Conservation (phyloP, 371 early-diverging fungal genomes). For the Mortierella sp. region DNA sequence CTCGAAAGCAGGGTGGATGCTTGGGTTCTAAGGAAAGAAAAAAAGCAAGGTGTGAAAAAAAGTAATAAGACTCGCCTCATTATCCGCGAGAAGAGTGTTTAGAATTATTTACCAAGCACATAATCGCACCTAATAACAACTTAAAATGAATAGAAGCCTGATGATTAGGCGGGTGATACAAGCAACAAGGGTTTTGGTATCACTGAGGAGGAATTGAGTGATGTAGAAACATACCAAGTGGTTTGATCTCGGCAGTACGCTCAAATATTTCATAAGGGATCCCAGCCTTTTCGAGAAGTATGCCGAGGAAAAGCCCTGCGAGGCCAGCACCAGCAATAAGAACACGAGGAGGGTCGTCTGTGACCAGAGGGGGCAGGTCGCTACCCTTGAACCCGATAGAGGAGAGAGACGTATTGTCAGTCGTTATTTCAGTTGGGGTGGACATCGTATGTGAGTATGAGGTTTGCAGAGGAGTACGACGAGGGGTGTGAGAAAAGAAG, state of each 20-base stretch:
- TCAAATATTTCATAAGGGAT: constrained; percentile 21
- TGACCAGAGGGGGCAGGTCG: background rate
- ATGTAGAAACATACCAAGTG: background rate
- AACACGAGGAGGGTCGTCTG: background rate
- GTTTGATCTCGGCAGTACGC: background rate
- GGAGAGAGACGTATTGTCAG: background rate
- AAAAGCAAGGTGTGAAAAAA: background rate
- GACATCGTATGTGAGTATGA: background rate
- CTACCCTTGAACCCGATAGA: background rate
- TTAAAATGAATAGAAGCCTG: background rate
- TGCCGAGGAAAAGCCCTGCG: constrained; percentile 13
- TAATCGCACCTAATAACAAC: background rate
- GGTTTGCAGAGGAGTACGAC: no score
- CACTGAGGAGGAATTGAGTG: no score
- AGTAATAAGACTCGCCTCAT: no score
- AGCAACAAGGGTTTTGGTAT: background rate
- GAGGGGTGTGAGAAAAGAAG: background rate
- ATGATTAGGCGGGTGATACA: background rate
- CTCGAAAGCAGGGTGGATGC: constrained; percentile 17
- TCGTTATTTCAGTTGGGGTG: background rate
- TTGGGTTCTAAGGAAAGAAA: background rate
- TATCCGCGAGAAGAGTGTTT: no score
- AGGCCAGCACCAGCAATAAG: constrained; percentile 17
- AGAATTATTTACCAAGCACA: background rate
- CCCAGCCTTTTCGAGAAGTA: constrained; percentile 13